A percentile compares a stretch with the other conserved stretches of the same genome.
Evolutionary conservation across 441 rosid species (phyloP).

Genomic region (Erysimum cheiri): DNA sequence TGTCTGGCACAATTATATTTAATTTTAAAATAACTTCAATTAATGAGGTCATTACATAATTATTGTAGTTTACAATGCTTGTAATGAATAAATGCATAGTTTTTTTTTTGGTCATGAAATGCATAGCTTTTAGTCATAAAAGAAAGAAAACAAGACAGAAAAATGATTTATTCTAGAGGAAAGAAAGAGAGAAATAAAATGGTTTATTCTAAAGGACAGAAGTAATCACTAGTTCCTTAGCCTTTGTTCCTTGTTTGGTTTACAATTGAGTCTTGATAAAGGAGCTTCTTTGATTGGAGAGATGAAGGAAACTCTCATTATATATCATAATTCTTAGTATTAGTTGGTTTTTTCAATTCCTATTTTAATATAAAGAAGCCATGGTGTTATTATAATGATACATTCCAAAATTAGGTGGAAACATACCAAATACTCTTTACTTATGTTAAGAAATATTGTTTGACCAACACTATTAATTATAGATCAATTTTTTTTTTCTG

Average conservation of each 20-base stretch:
- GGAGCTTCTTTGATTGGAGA: slow-evolving; percentile 48
- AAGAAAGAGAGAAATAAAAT: background rate
- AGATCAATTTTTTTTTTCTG: background rate
- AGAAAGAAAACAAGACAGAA: background rate
- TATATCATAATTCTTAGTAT: slow-evolving; percentile 22
- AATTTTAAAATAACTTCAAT: background rate
- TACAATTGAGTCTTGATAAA: slow-evolving; percentile 43
- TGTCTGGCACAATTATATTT: slow-evolving; percentile 3
- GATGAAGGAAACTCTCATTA: slow-evolving; percentile 44
- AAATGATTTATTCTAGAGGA: no score
- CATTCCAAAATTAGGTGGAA: slow-evolving; percentile 42
- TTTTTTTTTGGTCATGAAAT: no score
- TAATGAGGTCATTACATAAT: background rate
- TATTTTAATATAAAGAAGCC: background rate
- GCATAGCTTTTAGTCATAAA: background rate
- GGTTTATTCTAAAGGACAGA: slow-evolving; percentile 23
- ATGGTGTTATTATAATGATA: slow-evolving; percentile 22
- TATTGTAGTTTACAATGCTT: slow-evolving; percentile 1
- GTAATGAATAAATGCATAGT: slow-evolving; percentile 22
- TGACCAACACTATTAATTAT: slow-evolving; percentile 28
- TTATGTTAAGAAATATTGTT: slow-evolving; percentile 27
- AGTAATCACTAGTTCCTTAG: slow-evolving; percentile 34
- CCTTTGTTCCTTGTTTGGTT: slow-evolving; percentile 40
- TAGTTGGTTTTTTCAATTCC: background rate
- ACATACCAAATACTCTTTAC: slow-evolving; percentile 38